Evolutionary conservation across 208 protist species (phyloP).

Genomic region (Acanthamoeba healyi): DNA sequence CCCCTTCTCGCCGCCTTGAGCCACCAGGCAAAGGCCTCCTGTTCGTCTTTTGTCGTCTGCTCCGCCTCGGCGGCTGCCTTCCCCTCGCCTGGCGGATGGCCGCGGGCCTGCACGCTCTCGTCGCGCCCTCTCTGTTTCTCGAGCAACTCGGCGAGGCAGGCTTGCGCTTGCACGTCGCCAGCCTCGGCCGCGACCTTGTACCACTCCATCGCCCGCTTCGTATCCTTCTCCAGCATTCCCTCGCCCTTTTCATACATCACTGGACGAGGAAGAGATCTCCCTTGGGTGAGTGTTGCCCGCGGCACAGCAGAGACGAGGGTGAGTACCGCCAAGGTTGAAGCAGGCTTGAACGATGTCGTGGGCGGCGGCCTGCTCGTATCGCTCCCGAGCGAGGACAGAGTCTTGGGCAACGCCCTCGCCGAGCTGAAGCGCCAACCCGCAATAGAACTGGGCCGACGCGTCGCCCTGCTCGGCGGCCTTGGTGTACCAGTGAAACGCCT

Average conservation of each 20-base stretch:
- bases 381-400: neutral
- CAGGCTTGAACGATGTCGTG: constrained; percentile 8
- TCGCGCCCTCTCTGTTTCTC: neutral
- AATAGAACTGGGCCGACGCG: constrained; percentile 57
- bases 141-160: constrained; percentile 14
- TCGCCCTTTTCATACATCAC: constrained; percentile 61
- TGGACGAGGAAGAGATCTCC: neutral
- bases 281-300: neutral
- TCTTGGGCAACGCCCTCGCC: constrained; percentile 36
- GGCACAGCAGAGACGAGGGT: neutral
- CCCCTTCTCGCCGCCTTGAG: constrained; percentile 49
- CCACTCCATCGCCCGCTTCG: constrained; percentile 15
- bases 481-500: constrained; percentile 48
- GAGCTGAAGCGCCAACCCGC: constrained; percentile 4
- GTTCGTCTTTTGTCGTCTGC: neutral
- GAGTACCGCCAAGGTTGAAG: constrained; percentile 58
- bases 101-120: neutral
- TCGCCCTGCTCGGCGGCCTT: constrained; percentile 46
- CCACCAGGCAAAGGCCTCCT: constrained; percentile 55
- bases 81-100: neutral
- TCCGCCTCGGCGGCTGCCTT: neutral
- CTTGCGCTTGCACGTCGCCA: constrained; percentile 55
- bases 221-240: constrained; percentile 15
- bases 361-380: constrained; percentile 31
- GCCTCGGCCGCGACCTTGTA: constrained; percentile 36